A percentile compares a stretch with the other conserved stretches of the same genome.
Conservation (phyloP, 257 asterid species). For the Sherardia arvensis region DNA sequence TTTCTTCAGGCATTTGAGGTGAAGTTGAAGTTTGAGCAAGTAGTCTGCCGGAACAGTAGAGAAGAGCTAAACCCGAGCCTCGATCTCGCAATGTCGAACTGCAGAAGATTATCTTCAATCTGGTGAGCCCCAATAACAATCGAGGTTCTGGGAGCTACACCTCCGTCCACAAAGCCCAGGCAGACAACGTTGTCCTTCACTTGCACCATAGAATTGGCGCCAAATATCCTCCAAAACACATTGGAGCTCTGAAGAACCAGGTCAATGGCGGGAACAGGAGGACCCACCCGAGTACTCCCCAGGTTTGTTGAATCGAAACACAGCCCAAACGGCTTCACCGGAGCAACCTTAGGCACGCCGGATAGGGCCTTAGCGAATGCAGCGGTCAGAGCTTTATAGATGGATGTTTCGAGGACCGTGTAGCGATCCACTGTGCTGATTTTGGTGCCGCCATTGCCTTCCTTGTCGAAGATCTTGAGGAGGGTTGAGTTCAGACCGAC, state of each 20-base stretch:
- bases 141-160: constrained; percentile 17
- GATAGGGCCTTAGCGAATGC: constrained; percentile 13
- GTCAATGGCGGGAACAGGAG: constrained; percentile 34
- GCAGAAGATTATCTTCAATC: constrained; percentile 35
- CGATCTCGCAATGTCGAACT: constrained; percentile 32
- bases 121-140: constrained; percentile 39
- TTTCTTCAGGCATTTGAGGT: constrained; percentile 8
- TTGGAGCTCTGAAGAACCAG: constrained; percentile 18
- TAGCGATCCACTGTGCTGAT: constrained; percentile 42
- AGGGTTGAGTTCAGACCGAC: constrained; percentile 32
- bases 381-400: constrained; percentile 12
- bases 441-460: constrained; percentile 58
- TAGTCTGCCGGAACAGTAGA: constrained; percentile 19
- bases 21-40: constrained; percentile 31
- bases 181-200: constrained; percentile 25
- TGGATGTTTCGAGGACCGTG: constrained; percentile 14
- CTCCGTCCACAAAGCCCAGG: constrained; percentile 37
- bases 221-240: constrained; percentile 20
- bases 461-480: constrained; percentile 19
- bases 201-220: constrained; percentile 27
- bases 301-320: constrained; percentile 37
- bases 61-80: constrained; percentile 41
- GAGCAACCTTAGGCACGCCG: constrained; percentile 28
- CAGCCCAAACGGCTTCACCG: constrained; percentile 41
- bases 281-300: constrained; percentile 24